Percentiles rank a stretch among this genome's conserved stretches.
Conservation (phyloP, 2,329 filamentous ascomycete genomes). For the Hymenoscyphus infarciens region DNA sequence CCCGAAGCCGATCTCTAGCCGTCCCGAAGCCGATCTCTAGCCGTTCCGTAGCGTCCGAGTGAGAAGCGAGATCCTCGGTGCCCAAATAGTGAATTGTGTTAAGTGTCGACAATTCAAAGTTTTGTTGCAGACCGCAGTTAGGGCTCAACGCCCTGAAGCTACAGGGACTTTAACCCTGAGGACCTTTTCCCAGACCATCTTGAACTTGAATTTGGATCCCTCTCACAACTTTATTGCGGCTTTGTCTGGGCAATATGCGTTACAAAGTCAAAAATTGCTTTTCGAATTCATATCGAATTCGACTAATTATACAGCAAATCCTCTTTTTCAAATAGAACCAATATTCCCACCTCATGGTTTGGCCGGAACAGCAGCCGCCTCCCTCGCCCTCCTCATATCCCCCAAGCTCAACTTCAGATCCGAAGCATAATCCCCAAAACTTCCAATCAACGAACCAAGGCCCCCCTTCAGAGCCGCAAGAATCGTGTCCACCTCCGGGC, state of each 20-base stretch:
- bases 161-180: too few species aligned
- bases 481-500: constrained; percentile 68
- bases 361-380: constrained; percentile 42
- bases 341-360: constrained; percentile 1
- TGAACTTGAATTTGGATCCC: too few species aligned
- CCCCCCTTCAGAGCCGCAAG: constrained; percentile 61
- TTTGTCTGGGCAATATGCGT: too few species aligned
- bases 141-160: too few species aligned
- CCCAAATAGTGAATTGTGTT: too few species aligned
- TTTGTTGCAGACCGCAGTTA: too few species aligned
- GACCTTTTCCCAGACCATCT: too few species aligned
- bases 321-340: not conserved
- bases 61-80: too few species aligned
- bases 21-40: not conserved
- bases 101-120: too few species aligned
- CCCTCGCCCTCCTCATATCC: constrained; percentile 71
- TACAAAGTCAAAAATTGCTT: too few species aligned
- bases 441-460: constrained; percentile 61
- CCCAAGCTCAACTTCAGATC: constrained; percentile 66
- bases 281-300: not conserved
- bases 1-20: not conserved
- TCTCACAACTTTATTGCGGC: too few species aligned
- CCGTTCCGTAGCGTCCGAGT: not conserved
- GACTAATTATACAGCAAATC: not conserved
- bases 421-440: constrained; percentile 71